These are phyloP conservation scores for Teratosphaeria destructans DNA, from an alignment of 2,329 filamentous ascomycete species.

Conservation along the genomic window DNA sequence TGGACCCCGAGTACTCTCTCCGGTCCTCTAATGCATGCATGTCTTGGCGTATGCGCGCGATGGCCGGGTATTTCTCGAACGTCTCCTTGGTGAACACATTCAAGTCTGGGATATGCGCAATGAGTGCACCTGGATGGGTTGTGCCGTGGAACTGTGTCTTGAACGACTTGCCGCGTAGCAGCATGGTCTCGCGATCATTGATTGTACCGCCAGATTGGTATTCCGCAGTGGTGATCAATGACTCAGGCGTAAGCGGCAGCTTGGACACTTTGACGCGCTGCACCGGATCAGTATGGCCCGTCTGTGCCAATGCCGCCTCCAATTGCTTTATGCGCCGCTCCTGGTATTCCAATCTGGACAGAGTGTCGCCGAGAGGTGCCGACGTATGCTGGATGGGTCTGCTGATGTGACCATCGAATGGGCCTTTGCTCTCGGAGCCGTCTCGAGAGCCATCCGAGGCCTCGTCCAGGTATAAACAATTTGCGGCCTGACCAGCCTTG, in stretches of 20 bases:
- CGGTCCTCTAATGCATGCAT: slow-evolving; percentile 17
- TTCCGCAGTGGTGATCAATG: slow-evolving; percentile 6
- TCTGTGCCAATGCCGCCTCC: slow-evolving; percentile 14
- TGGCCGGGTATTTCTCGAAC: slow-evolving; percentile 26
- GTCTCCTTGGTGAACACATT: slow-evolving; percentile 19
- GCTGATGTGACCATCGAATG: slow-evolving; percentile 23
- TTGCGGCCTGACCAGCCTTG: slow-evolving; percentile 32
- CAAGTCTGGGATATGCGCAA: slow-evolving; percentile 20
- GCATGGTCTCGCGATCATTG: slow-evolving; percentile 28
- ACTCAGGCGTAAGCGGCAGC: slow-evolving; percentile 19
- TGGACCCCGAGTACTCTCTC: slow-evolving; percentile 12
- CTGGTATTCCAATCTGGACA: slow-evolving; percentile 17
- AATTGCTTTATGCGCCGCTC: slow-evolving; percentile 20
- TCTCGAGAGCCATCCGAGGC: slow-evolving; percentile 7
- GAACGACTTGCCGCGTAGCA: slow-evolving; percentile 35
- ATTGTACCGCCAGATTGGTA: not conserved
- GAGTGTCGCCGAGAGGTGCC: slow-evolving; percentile 12
- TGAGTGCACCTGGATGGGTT: slow-evolving; percentile 28
- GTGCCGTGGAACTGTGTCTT: slow-evolving; percentile 36
- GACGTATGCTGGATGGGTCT: slow-evolving; percentile 8
- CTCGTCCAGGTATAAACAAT: slow-evolving; percentile 31
- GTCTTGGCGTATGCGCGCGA: slow-evolving; percentile 17
- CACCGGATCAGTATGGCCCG: slow-evolving; percentile 7
- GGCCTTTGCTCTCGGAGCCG: slow-evolving; percentile 7
- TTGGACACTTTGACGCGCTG: slow-evolving; percentile 8